Conservation (phyloP, 108 stramenopile genomes). For the Poteriospumella lacustris region DNA sequence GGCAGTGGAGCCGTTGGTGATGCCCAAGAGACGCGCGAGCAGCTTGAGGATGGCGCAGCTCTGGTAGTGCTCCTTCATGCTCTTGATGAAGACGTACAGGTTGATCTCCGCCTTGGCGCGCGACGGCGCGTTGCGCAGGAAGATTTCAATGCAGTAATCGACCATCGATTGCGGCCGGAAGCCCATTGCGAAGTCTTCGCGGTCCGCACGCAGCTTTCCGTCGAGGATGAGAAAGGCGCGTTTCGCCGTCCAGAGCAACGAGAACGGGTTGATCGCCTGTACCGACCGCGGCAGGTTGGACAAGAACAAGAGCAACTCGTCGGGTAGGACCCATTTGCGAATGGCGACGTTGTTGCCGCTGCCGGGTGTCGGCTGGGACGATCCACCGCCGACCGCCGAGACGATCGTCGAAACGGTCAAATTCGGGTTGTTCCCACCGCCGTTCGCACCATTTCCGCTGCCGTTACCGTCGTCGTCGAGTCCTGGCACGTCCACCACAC, state of each 20-base stretch:
- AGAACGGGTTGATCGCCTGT: constrained; percentile 28
- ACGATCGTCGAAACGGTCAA: neutral
- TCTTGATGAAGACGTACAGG: constrained; percentile 41
- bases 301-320: constrained; percentile 49
- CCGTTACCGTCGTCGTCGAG: no score
- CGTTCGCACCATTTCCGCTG: no score
- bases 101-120: constrained; percentile 46
- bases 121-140: constrained; percentile 37
- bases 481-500: neutral
- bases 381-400: neutral
- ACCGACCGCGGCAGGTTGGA: constrained; percentile 49
- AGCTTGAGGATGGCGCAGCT: neutral
- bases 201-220: constrained; percentile 34
- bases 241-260: constrained; percentile 40
- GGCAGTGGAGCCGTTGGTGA: neutral
- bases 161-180: constrained; percentile 41
- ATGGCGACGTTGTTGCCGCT: no score
- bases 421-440: no score
- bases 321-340: constrained; percentile 47
- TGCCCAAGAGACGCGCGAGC: neutral
- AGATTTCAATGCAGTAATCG: constrained; percentile 49
- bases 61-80: constrained; percentile 40
- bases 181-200: constrained; percentile 43
- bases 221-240: constrained; percentile 44
- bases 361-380: no score